Base-by-base conservation (phyloP, 495 filamentous ascomycete species). In the Daldinia decipiens region DNA sequence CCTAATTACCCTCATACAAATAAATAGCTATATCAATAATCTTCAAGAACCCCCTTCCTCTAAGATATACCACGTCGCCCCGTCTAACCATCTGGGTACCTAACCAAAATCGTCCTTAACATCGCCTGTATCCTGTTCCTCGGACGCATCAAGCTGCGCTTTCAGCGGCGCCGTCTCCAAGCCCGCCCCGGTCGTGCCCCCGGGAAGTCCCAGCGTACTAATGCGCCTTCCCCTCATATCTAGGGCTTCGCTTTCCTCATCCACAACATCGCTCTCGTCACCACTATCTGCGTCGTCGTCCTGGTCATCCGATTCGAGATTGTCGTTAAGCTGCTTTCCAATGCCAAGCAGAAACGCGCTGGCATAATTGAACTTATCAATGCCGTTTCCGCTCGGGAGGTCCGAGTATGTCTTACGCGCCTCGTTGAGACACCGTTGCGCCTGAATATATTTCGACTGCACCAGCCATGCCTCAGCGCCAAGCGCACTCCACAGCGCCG, bases 401-500 rank as follows among this genome's bases (percentile, higher is more conserved):
- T 85, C 79, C 19, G 85, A 83, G 77, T 97, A 96, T 56, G 92
- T 86, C 61, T 82, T 83, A 26, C 88, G 81, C 0, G 92, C 92
- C 61, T 90, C 88, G 54, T 91, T 87, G 13, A 97, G 80, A 68
- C 91, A 92, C 12, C 84, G 81, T 56, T 91, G 90, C 13, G 92
- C 90, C 68, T 93, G 89, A 15, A 88, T 82, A 34, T 84, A 86
- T 59, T 93, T 92, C 7, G 85, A 87, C 39, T 92, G 84, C 40
- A 84, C 85, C 15, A 94, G 78, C 95, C 95, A 99, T 3, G 88
- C 85, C 56, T 96, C 91, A 0, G 94, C 90, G 5, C 91, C 91
- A 32, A 97, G 82, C 27, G 95, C 85, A 70, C 88, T 91, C 95
- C 96, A 99, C 78, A 97, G 86, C 0, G 92, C 96, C 8, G 93